A percentile compares a stretch with the other conserved stretches of the same genome.
Conservation (phyloP, 139 green algal species). For the Eudorina sp. region DNA sequence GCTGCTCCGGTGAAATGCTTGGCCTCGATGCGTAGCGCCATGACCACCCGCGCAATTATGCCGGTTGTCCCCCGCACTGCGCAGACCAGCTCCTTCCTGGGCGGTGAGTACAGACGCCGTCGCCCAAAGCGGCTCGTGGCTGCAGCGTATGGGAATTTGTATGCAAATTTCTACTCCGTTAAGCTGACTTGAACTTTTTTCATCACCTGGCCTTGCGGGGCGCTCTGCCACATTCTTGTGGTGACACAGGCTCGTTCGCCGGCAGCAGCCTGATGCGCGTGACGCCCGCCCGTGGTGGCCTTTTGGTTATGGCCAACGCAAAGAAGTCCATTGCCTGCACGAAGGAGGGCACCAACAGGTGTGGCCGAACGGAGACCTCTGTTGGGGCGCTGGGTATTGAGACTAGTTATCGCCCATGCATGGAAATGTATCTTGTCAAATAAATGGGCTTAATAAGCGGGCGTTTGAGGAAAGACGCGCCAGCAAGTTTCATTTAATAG, state of each 20-base stretch:
- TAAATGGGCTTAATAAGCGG: no score
- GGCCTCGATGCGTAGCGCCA: slow-evolving; percentile 26
- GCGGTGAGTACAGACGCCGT: slow-evolving; percentile 20
- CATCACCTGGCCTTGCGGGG: not conserved
- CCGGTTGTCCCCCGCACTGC: not conserved
- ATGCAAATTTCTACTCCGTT: not conserved
- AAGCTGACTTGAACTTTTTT: not conserved
- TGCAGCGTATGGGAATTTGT: not conserved
- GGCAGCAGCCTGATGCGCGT: slow-evolving; percentile 34
- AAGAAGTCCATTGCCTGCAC: slow-evolving; percentile 81
- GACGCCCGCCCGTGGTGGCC: slow-evolving; percentile 57
- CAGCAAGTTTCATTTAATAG: no score
- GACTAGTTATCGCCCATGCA: no score
- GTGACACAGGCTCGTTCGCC: slow-evolving; percentile 49
- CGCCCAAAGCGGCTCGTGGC: not conserved
- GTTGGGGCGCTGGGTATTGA: no score
- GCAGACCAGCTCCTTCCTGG: slow-evolving; percentile 45
- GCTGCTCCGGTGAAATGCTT: slow-evolving; percentile 35
- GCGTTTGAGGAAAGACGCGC: no score
- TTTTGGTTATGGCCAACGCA: slow-evolving; percentile 78
- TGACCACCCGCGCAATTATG: slow-evolving; percentile 38
- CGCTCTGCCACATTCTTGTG: not conserved
- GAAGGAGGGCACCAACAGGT: slow-evolving; percentile 76
- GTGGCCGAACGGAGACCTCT: no score
- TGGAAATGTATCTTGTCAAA: no score